These are phyloP conservation scores for Penicillium bialowiezense DNA, from an alignment of 495 filamentous ascomycete species.

Conservation along the genomic window DNA sequence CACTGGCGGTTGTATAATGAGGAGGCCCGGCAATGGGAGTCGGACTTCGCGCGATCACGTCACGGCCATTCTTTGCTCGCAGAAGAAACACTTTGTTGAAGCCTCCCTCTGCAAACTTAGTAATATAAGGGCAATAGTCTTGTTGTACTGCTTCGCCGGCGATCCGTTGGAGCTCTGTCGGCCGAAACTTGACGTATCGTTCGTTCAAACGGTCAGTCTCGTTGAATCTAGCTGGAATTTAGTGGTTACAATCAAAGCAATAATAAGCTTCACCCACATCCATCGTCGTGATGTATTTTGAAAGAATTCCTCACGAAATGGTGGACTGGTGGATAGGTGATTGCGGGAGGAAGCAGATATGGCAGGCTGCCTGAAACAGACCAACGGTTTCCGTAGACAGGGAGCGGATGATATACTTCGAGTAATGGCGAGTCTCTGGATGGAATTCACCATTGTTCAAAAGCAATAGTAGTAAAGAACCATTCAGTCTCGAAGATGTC, in stretches of 20 bases:
- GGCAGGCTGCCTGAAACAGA: constrained; percentile 14
- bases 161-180: constrained; percentile 30
- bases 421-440: constrained; percentile 11
- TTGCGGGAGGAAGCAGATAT: constrained; percentile 13
- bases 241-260: constrained; percentile 6
- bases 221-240: constrained; percentile 21
- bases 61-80: constrained; percentile 24
- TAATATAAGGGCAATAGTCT: constrained; percentile 24
- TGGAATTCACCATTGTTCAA: constrained; percentile 10
- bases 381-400: constrained; percentile 12
- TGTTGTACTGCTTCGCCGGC: constrained; percentile 26
- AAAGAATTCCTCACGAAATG: constrained; percentile 21
- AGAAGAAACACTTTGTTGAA: constrained; percentile 34
- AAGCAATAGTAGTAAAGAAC: not conserved
- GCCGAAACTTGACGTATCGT: constrained; percentile 29
- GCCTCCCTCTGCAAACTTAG: constrained; percentile 32
- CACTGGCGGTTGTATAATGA: constrained; percentile 39
- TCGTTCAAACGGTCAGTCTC: constrained; percentile 24
- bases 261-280: constrained; percentile 15
- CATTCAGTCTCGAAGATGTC: not conserved
- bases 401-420: constrained; percentile 11
- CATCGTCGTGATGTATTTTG: constrained; percentile 27
- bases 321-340: constrained; percentile 20
- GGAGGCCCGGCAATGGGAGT: constrained; percentile 32
- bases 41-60: constrained; percentile 38